Percentiles rank a stretch among this genome's conserved stretches.
Conservation (phyloP, 1,284 basidiomycete genomes). For the Cutaneotrichosporon sp. region DNA sequence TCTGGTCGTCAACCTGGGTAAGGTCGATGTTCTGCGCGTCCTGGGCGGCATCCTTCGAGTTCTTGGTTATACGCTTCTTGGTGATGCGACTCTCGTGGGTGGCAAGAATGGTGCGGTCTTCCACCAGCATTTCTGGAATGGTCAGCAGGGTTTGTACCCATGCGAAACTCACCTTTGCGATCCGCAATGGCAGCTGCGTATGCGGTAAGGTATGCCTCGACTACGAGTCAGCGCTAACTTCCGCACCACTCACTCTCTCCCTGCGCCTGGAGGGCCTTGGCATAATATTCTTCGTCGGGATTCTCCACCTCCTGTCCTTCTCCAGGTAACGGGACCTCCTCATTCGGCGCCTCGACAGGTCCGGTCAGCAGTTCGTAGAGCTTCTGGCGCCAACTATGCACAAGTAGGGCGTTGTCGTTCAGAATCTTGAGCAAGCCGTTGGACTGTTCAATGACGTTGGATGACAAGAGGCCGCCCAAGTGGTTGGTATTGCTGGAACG, state of each 20-base stretch:
- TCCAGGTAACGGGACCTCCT: constrained; percentile 22
- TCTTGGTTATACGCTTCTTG: constrained; percentile 40
- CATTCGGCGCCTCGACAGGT: constrained; percentile 38
- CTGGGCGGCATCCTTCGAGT: constrained; percentile 31
- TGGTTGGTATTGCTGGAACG: constrained; percentile 27
- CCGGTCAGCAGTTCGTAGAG: constrained; percentile 38
- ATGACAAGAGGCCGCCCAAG: constrained; percentile 31
- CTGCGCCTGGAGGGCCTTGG: constrained; percentile 46
- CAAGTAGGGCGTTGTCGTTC: constrained; percentile 47
- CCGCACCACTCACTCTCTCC: constrained; percentile 37
- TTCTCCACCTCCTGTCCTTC: constrained; percentile 36
- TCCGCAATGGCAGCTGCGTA: constrained; percentile 49
- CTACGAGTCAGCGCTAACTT: constrained; percentile 22
- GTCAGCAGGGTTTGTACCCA: constrained; percentile 8
- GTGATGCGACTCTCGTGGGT: constrained; percentile 33
- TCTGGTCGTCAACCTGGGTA: constrained; percentile 36
- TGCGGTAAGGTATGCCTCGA: constrained; percentile 48
- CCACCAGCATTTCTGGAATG: constrained; percentile 42
- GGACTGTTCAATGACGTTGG: constrained; percentile 27
- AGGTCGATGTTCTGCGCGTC: constrained; percentile 21
- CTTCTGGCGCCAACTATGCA: constrained; percentile 46
- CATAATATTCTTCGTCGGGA: constrained; percentile 50
- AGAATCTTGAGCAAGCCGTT: constrained; percentile 43
- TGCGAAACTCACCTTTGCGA: constrained; percentile 35
- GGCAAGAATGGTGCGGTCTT: constrained; percentile 42